phyloP scores from a whole-genome alignment of 495 filamentous ascomycete genomes.

The Chaetomidium leptoderma region DNA sequence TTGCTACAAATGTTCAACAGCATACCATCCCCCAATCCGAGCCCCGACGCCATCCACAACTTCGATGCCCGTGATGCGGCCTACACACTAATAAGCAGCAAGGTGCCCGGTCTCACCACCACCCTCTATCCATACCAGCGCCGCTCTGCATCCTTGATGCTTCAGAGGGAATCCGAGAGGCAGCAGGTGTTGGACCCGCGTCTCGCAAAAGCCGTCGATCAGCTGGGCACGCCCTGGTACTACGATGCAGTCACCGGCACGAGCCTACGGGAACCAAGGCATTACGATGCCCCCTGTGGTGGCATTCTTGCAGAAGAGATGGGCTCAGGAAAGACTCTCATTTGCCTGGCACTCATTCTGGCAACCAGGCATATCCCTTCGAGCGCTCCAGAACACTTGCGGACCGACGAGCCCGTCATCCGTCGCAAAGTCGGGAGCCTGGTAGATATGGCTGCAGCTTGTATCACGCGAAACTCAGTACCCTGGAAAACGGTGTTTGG shows the following conservation, averaged over 20 bases:
- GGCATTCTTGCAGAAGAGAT: conserved; percentile 73
- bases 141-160: conserved; percentile 77
- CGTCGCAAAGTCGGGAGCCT: conserved; percentile 29
- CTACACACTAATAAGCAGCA: conserved; percentile 54
- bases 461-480: conserved; percentile 57
- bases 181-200: conserved; percentile 68
- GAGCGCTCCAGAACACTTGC: conserved; percentile 49
- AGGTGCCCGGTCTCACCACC: conserved; percentile 60
- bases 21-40: conserved; percentile 65
- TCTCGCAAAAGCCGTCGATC: conserved; percentile 53
- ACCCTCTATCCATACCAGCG: conserved; percentile 73
- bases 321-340: conserved; percentile 81
- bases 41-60: conserved; percentile 49
- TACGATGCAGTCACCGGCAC: conserved; percentile 62
- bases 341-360: conserved; percentile 78
- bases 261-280: conserved; percentile 56
- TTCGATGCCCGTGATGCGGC: conserved; percentile 57
- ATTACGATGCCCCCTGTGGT: conserved; percentile 72
- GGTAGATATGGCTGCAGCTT: conserved; percentile 66
- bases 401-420: background rate
- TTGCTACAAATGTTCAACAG: conserved; percentile 86
- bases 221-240: conserved; percentile 62
- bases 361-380: conserved; percentile 69
- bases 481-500: conserved; percentile 64
- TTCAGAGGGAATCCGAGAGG: conserved; percentile 72